Conservation (phyloP, 192 early-diverging fungal genomes). For the Backusella mclennaniae region DNA sequence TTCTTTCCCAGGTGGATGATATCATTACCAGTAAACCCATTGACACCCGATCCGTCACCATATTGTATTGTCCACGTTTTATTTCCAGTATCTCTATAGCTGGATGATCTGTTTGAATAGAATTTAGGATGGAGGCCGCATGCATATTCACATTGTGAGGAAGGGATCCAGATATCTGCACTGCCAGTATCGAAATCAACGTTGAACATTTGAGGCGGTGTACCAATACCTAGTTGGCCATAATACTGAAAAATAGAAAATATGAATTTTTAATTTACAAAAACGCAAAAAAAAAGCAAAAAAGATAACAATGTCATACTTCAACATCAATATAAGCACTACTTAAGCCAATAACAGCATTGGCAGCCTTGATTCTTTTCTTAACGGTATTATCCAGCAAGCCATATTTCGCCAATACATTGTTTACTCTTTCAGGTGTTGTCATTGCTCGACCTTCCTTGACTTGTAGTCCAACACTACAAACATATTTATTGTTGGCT, state of each 20-base stretch:
- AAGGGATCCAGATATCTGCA: constrained; percentile 60
- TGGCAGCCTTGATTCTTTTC: neutral
- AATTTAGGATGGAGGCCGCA: constrained; percentile 27
- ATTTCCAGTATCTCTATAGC: constrained; percentile 20
- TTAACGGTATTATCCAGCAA: neutral
- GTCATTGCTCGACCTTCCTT: neutral
- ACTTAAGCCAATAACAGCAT: neutral
- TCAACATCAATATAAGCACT: constrained; percentile 22
- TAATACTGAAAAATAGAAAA: constrained; percentile 27
- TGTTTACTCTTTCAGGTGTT: constrained; percentile 16
- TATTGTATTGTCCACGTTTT: constrained; percentile 39
- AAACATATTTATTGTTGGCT: neutral
- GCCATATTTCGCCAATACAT: constrained; percentile 19
- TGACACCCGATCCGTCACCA: constrained; percentile 40
- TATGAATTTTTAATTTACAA: neutral
- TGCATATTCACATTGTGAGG: constrained; percentile 27
- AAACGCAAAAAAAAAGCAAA: neutral
- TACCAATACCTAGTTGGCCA: constrained; percentile 58
- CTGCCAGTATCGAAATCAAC: constrained; percentile 72
- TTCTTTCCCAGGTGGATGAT: constrained; percentile 53
- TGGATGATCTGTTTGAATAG: constrained; percentile 23
- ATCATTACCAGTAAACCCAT: constrained; percentile 41
- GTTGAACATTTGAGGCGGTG: constrained; percentile 63
- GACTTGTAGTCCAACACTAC: neutral
- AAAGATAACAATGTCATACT: neutral